Evolutionary conservation across 2,329 filamentous ascomycete species (phyloP).

Genomic region (Talaromyces verruculosus): DNA sequence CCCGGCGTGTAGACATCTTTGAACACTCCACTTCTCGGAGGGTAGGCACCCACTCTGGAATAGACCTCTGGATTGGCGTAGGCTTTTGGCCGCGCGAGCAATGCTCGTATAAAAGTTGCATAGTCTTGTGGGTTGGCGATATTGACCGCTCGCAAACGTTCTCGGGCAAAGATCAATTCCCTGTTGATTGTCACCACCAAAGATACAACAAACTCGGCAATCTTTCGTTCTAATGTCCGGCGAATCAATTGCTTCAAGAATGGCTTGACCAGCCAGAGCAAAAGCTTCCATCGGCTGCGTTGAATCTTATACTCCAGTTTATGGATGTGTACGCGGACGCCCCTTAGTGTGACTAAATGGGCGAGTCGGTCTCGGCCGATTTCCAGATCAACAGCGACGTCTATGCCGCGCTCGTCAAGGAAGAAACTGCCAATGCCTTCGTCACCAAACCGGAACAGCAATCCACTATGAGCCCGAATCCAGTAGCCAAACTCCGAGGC

Average conservation of each 20-base stretch:
- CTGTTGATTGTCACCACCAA: slow-evolving; percentile 73
- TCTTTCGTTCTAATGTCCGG: slow-evolving; percentile 73
- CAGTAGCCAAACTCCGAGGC: slow-evolving; percentile 90
- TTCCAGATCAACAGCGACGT: slow-evolving; percentile 81
- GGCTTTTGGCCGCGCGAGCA: slow-evolving; percentile 72
- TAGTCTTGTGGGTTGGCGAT: slow-evolving; percentile 79
- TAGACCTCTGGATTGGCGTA: slow-evolving; percentile 75
- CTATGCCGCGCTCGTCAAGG: slow-evolving; percentile 82
- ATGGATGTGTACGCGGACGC: slow-evolving; percentile 78
- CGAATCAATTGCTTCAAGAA: slow-evolving; percentile 77
- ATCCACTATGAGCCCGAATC: slow-evolving; percentile 73
- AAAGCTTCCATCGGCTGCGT: slow-evolving; percentile 68
- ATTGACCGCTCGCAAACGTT: slow-evolving; percentile 79
- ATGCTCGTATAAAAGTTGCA: slow-evolving; percentile 77
- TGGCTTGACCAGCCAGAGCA: slow-evolving; percentile 82
- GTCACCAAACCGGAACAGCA: slow-evolving; percentile 70
- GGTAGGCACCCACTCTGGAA: slow-evolving; percentile 67
- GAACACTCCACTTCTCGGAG: slow-evolving; percentile 66
- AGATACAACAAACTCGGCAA: slow-evolving; percentile 69
- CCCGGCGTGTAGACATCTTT: slow-evolving; percentile 83
- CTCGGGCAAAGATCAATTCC: slow-evolving; percentile 81
- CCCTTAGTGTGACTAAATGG: slow-evolving; percentile 73
- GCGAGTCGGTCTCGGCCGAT: slow-evolving; percentile 76
- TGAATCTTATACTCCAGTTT: slow-evolving; percentile 77
- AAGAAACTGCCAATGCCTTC: slow-evolving; percentile 82